Conservation (phyloP, 108 stramenopile species). For the Aureococcus anophagefferens region DNA sequence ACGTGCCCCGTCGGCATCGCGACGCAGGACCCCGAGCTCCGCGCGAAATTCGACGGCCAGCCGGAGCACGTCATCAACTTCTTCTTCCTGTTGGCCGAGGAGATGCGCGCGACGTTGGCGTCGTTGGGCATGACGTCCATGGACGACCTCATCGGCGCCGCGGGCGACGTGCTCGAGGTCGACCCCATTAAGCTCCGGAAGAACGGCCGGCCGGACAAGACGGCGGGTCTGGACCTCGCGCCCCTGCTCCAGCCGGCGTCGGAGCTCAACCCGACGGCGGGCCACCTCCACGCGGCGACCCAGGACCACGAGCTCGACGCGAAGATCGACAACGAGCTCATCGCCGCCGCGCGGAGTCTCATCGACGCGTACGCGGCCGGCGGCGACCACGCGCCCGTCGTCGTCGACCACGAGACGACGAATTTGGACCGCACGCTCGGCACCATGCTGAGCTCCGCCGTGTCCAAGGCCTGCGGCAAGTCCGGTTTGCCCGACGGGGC, state of each 20-base stretch:
- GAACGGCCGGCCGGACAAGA: constrained; percentile 85
- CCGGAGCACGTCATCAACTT: constrained; percentile 96
- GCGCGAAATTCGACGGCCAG: constrained; percentile 85
- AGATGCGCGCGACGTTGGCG: constrained; percentile 88
- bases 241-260: constrained; percentile 80
- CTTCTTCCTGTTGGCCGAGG: constrained; percentile 88
- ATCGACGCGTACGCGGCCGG: constrained; percentile 44
- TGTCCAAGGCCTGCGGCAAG: constrained; percentile 70
- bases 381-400: constrained; percentile 53
- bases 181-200: constrained; percentile 37
- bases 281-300: constrained; percentile 56
- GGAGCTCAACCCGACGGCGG: constrained; percentile 76
- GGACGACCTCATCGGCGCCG: constrained; percentile 90
- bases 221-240: constrained; percentile 79
- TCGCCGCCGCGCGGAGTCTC: constrained; percentile 63
- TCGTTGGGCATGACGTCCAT: constrained; percentile 81
- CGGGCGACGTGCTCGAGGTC: constrained; percentile 72
- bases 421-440: constrained; percentile 90
- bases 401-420: constrained; percentile 59
- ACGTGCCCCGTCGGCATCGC: constrained; percentile 91
- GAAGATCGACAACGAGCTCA: constrained; percentile 70
- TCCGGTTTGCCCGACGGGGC: constrained; percentile 91
- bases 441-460: constrained; percentile 80
- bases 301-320: constrained; percentile 79
- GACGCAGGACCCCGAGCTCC: constrained; percentile 89